A percentile compares a stretch with the other conserved stretches of the same genome.
Evolutionary conservation across 2,329 filamentous ascomycete species (phyloP).

Genomic region (Epichloe sp.): DNA sequence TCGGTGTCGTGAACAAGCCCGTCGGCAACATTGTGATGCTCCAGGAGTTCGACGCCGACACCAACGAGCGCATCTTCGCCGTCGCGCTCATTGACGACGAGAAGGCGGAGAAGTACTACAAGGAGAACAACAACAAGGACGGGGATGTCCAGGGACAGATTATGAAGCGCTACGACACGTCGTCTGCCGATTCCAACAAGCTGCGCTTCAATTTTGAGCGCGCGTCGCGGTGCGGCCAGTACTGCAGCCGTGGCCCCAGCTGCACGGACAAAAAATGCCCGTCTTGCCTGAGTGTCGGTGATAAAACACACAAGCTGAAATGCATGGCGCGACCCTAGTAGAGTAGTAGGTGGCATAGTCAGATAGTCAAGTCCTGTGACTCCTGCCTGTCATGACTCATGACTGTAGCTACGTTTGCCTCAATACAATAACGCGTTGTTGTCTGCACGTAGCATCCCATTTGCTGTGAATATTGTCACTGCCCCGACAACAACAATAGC

Average conservation of each 20-base stretch:
- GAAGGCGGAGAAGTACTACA: conserved; percentile 7
- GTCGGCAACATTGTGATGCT: conserved; percentile 6
- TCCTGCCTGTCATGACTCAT: not conserved
- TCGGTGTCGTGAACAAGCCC: conserved; percentile 9
- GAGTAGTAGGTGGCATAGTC: not conserved
- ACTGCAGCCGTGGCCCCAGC: conserved; percentile 4
- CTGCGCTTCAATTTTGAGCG: conserved; percentile 4
- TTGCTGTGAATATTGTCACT: too few species aligned
- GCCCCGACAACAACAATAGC: too few species aligned
- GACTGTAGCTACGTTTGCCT: not conserved
- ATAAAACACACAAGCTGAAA: conserved; percentile 1
- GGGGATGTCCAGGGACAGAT: not conserved
- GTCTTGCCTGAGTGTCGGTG: conserved; percentile 4
- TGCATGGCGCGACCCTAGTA: conserved; percentile 1
- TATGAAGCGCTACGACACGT: not conserved
- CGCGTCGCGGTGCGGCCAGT: conserved; percentile 6
- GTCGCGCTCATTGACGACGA: conserved; percentile 8
- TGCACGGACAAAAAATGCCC: conserved; percentile 4
- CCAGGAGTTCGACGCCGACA: conserved; percentile 8
- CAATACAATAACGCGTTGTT: not conserved
- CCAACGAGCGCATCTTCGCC: conserved; percentile 7
- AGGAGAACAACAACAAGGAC: conserved; percentile 5
- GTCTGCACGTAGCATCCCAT: too few species aligned
- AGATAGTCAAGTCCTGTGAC: not conserved
- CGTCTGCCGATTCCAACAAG: not conserved